phyloP scores from a whole-genome alignment of 768 basidiomycete genomes.

The Punctularia strigosozonata region DNA sequence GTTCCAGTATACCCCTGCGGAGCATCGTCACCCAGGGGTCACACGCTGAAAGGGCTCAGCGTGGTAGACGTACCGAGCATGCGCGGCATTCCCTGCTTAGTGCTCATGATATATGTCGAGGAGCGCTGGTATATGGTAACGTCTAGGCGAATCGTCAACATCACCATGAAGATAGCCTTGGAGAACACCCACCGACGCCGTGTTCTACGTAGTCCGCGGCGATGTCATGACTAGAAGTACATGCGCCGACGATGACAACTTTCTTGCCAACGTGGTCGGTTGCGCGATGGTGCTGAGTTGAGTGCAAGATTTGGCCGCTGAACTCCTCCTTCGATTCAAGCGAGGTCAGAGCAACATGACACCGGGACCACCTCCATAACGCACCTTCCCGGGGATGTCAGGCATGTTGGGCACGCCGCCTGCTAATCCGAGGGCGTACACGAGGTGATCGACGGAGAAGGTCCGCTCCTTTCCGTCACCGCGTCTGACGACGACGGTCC shows the following conservation, averaged over 20 bases:
- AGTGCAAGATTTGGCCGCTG: constrained; percentile 44
- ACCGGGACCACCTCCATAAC: not conserved
- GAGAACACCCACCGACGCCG: not conserved
- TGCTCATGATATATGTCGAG: constrained; percentile 20
- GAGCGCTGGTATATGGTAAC: constrained; percentile 15
- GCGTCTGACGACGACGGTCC: constrained; percentile 31
- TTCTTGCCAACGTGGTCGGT: constrained; percentile 46
- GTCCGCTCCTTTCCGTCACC: constrained; percentile 16
- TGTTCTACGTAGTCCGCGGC: not conserved
- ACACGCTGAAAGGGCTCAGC: not conserved
- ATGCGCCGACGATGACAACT: constrained; percentile 57
- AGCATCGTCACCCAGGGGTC: not conserved
- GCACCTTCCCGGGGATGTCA: constrained; percentile 28
- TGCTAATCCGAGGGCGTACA: constrained; percentile 44
- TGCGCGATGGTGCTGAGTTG: constrained; percentile 35
- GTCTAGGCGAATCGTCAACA: constrained; percentile 1
- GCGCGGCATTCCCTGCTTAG: constrained; percentile 12
- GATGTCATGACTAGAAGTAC: constrained; percentile 36
- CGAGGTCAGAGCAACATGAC: not conserved
- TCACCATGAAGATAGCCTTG: not conserved
- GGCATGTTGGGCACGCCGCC: constrained; percentile 36
- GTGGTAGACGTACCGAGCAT: constrained; percentile 2
- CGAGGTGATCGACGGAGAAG: constrained; percentile 34
- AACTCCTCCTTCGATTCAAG: constrained; percentile 23
- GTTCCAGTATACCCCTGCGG: constrained; percentile 18